A percentile compares a stretch with the other conserved stretches of the same genome.
Conservation (phyloP, 345 rosid genomes). For the Eucalyptus lansdowneana region DNA sequence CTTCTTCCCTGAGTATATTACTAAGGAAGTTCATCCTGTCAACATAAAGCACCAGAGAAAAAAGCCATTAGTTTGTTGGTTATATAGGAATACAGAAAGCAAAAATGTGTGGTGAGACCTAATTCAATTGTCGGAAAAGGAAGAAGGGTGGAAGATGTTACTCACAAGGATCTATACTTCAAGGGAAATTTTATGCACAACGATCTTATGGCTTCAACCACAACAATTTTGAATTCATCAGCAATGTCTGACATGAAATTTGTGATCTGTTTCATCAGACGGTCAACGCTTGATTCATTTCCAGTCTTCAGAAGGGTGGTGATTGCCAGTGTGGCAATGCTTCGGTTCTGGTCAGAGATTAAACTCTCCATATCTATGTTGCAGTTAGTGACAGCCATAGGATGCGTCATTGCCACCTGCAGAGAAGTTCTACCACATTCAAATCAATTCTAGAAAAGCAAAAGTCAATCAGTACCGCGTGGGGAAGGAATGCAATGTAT, state of each 20-base stretch:
- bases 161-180: constrained; percentile 95
- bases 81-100: not conserved
- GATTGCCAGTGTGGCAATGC: constrained; percentile 98
- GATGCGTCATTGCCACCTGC: constrained; percentile 99
- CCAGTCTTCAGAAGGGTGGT: constrained; percentile 97
- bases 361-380: constrained; percentile 99
- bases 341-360: constrained; percentile 96
- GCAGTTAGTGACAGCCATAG: constrained; percentile 99
- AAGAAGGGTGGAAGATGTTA: not conserved
- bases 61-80: not conserved
- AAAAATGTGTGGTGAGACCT: not conserved
- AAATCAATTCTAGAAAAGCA: not conserved
- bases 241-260: constrained; percentile 99
- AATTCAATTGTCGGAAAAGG: not conserved
- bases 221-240: constrained; percentile 98
- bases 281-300: constrained; percentile 96
- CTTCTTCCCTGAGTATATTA: constrained; percentile 98
- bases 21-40: constrained; percentile 97
- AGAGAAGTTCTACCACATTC: not conserved
- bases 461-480: not conserved
- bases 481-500: not conserved
- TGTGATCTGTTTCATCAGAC: constrained; percentile 96
- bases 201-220: constrained; percentile 95
- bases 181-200: constrained; percentile 89
- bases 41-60: not conserved